Evolutionary conservation across 1,284 basidiomycete genomes (phyloP), one percentile per base, ranked within the genome.

Genomic region (Melampsora allii-populina): DNA sequence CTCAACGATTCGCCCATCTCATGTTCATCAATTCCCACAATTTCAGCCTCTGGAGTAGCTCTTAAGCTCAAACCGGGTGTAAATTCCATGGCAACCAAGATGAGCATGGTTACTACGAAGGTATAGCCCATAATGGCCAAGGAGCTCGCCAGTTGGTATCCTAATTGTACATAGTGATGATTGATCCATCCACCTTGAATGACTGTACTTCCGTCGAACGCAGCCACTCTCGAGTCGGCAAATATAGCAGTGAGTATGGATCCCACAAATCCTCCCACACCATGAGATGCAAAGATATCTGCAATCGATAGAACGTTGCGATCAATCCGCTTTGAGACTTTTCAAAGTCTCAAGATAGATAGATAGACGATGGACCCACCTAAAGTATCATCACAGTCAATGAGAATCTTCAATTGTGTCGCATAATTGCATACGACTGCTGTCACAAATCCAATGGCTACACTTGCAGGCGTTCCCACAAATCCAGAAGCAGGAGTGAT

Each of bases 181-280:
- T 97, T 91, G 80, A 97, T 85, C 93, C 93, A 98, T 59, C 94
- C 94, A 56, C 93, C 93, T 48, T 84, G 81, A 78, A 94, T 93
- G 0, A 76, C 79, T 5, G 88, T 86, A 76, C 87, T 81, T 12
- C 92, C 92, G 81, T 98, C 95, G 79, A 91, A 91, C 21, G 82
- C 86, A 17, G 92, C 92, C 60, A 98, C 87, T 64, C 89, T 89
- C 17, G 85, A 79, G 81, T 98, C 91, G 3, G 94, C 93, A 81
- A 98, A 96, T 71, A 98, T 84, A 17, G 83, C 90, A 77, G 91
- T 92, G 65, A 93, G 84, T 76, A 93, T 77, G 82, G 93, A 92
- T 19, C 95, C 95, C 67, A 92, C 86, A 67, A 95, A 84, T 61
- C 95, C 95, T 42, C 93, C 94, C 66, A 97, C 83, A 72, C 86